These are phyloP conservation scores for Darksidea phi DNA, from an alignment of 495 filamentous ascomycete genomes.

Conservation along the genomic window DNA sequence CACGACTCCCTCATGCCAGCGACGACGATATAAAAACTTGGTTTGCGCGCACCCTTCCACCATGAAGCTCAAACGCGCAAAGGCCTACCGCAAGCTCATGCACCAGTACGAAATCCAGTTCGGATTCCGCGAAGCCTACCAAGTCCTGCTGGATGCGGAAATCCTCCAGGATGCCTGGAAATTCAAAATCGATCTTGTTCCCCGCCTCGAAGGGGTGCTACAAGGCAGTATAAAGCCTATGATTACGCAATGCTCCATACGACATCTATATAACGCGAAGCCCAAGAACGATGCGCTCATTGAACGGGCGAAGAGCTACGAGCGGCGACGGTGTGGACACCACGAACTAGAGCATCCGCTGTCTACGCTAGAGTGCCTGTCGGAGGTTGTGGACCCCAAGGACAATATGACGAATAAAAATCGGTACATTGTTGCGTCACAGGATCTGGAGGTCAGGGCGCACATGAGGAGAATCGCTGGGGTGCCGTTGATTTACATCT, in stretches of 20 bases:
- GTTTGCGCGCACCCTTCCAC: too few species aligned
- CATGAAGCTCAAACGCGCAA: conserved; percentile 90
- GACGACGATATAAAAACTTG: too few species aligned
- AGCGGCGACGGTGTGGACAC: conserved; percentile 86
- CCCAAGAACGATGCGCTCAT: conserved; percentile 60
- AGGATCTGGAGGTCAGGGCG: conserved; percentile 59
- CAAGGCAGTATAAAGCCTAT: conserved; percentile 80
- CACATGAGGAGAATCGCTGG: conserved; percentile 63
- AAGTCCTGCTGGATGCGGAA: conserved; percentile 63
- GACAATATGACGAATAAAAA: conserved; percentile 74
- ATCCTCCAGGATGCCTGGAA: conserved; percentile 69
- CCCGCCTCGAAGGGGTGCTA: conserved; percentile 68
- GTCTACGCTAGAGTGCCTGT: conserved; percentile 72
- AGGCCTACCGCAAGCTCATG: conserved; percentile 97
- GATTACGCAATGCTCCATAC: conserved; percentile 49
- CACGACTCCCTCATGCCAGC: too few species aligned
- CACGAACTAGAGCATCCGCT: conserved; percentile 76
- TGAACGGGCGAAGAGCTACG: conserved; percentile 67
- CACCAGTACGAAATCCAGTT: conserved; percentile 79
- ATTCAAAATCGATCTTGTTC: conserved; percentile 79
- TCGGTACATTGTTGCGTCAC: conserved; percentile 82
- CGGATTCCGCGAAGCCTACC: conserved; percentile 67
- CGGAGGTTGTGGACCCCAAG: conserved; percentile 74
- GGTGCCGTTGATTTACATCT: conserved; percentile 74
- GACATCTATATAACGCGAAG: conserved; percentile 67